Evolutionary conservation across 2,329 filamentous ascomycete species (phyloP), one percentile per base, ranked within the genome.

Genomic region (Pseudomassariella vexata): DNA sequence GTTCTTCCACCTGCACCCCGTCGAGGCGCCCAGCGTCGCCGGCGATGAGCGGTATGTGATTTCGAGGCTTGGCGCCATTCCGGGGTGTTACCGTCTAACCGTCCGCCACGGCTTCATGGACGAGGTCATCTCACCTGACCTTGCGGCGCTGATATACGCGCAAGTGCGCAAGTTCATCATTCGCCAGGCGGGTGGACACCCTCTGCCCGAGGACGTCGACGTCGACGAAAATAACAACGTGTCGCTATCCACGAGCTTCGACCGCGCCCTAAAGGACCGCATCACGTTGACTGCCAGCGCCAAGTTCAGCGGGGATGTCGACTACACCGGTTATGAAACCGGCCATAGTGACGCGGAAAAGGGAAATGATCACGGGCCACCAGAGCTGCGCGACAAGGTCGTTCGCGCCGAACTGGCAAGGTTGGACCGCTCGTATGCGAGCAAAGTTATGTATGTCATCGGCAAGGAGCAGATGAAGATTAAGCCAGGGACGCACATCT

Each of bases 81-180:
- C 75, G 0, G 72, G 77, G 19, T 80, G 77, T 44, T 87, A 85
- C 50, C 73, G 80, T 4, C 63, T 87, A 7, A 74, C 82, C 3
- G 66, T 85, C 3, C 73, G 82, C 9, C 79, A 86, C 47, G 83
- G 83, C 2, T 88, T 82, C 53, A 82, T 74, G 55, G 83, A 88
- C 44, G 72, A 82, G 39, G 70, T 85, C 18, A 67, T 87, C 27
- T 79, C 73, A 0, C 73, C 73, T 0, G 73, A 83, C 36, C 64
- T 87, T 6, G 79, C 68, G 1, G 58, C 64, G 1, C 50, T 81
- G 2, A 68, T 85, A 19, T 70, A 71, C 32, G 68, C 79, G 34
- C 69, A 83, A 37, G 60, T 83, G 15, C 63, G 67, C 19, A 49
- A 60, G 6, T 73, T 65, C 36, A 55, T 79, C 19, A 57, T 66